Conservation (phyloP, 129 eudicot species). For the Deinandra increscens region DNA sequence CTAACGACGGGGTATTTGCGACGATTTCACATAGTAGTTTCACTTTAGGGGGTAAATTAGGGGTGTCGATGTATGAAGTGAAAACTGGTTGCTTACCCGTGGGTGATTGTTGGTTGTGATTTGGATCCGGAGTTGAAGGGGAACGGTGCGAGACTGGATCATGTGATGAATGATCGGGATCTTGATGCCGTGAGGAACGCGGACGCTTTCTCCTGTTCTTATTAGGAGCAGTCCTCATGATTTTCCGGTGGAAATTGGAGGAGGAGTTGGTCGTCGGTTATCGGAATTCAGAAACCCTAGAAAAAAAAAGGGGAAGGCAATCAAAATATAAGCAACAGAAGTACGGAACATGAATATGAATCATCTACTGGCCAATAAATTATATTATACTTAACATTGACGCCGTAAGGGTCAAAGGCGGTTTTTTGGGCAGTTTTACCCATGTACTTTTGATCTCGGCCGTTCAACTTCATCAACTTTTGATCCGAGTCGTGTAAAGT, state of each 20-base stretch:
- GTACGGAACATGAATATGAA: too few relatives aligned
- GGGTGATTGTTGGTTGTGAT: slow-evolving; percentile 19
- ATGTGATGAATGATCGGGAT: slow-evolving; percentile 30
- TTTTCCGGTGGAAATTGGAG: slow-evolving; percentile 9
- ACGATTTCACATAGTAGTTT: slow-evolving; percentile 69
- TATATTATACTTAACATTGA: too few relatives aligned
- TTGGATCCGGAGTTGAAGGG: slow-evolving; percentile 16
- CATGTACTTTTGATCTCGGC: too few relatives aligned
- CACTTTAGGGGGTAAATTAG: slow-evolving; percentile 55
- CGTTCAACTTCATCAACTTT: too few relatives aligned
- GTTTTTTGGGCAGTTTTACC: too few relatives aligned
- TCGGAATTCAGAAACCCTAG: slow-evolving; percentile 43
- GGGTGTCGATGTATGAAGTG: slow-evolving; percentile 48
- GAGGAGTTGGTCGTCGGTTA: slow-evolving; percentile 8
- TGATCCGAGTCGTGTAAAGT: too few relatives aligned
- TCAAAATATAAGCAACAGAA: too few relatives aligned
- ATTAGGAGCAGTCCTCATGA: too few relatives aligned
- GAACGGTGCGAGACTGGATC: slow-evolving; percentile 25
- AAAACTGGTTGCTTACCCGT: slow-evolving; percentile 58
- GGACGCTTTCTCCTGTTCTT: too few relatives aligned
- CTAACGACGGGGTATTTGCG: slow-evolving; percentile 42
- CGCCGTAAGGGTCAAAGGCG: too few relatives aligned
- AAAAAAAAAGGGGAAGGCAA: not conserved
- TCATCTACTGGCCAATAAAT: too few relatives aligned
- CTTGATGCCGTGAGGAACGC: slow-evolving; percentile 5